Evolutionary conservation across 2,329 filamentous ascomycete genomes (phyloP).

Genomic region (Sarocladiaceae sp.): DNA sequence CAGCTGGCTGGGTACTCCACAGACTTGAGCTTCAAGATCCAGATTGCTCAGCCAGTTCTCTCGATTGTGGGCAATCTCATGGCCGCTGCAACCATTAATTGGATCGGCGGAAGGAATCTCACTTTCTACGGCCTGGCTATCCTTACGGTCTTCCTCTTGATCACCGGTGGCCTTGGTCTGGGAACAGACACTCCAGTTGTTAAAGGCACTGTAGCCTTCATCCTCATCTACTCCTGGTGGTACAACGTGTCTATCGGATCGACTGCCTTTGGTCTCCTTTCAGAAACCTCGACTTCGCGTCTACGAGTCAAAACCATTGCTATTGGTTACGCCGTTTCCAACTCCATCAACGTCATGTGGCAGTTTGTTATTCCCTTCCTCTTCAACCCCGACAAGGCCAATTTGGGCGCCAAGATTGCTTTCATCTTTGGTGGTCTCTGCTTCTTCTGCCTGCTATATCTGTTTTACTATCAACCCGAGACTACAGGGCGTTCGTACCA

Average conservation of each 20-base stretch:
- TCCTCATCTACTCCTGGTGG: conserved; percentile 32
- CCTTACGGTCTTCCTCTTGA: conserved; percentile 30
- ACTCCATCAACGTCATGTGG: background rate
- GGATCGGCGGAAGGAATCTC: conserved; percentile 29
- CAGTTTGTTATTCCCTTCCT: conserved; percentile 42
- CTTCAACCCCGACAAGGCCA: conserved; percentile 26
- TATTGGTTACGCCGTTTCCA: background rate
- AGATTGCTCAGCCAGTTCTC: conserved; percentile 34
- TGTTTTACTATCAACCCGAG: conserved; percentile 47
- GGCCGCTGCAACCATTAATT: conserved; percentile 33
- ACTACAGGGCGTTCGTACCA: conserved; percentile 42
- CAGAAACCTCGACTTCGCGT: conserved; percentile 32
- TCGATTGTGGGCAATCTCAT: conserved; percentile 35
- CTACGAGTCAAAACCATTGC: conserved; percentile 34
- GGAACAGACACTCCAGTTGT: conserved; percentile 14
- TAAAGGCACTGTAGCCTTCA: conserved; percentile 27
- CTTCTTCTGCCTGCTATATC: conserved; percentile 27
- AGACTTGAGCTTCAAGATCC: conserved; percentile 29
- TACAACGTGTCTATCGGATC: conserved; percentile 37
- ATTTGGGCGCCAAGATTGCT: conserved; percentile 36
- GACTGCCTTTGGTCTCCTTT: conserved; percentile 32
- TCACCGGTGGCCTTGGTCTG: conserved; percentile 31
- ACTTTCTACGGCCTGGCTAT: conserved; percentile 28
- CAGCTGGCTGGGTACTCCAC: conserved; percentile 36
- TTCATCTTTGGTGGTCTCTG: conserved; percentile 35